These are phyloP conservation scores for Leishmania turanica DNA, from an alignment of 208 protist genomes.

Conservation along the genomic window DNA sequence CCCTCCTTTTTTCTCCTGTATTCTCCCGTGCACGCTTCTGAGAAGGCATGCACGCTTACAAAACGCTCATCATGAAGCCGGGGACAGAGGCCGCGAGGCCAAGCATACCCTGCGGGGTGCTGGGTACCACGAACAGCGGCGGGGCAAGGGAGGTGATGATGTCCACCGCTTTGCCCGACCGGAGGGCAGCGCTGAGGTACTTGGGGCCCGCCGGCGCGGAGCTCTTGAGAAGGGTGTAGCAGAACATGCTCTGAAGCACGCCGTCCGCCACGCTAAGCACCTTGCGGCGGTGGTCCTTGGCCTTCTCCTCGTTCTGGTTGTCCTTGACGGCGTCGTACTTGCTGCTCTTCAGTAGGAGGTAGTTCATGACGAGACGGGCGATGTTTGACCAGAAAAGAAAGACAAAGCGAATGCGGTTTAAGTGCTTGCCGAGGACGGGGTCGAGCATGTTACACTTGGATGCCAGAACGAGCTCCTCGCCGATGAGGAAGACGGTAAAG, in stretches of 20 bases:
- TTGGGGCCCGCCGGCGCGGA: conserved; percentile 50
- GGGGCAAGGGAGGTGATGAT: conserved; percentile 68
- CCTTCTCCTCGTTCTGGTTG: conserved; percentile 41
- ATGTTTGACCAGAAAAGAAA: conserved; percentile 90
- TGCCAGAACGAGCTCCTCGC: conserved; percentile 76
- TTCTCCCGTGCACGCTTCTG: neutral
- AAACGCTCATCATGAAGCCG: conserved; percentile 57
- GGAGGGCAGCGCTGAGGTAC: conserved; percentile 42
- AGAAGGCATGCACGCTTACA: conserved; percentile 23
- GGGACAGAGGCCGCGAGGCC: conserved; percentile 72
- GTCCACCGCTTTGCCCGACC: conserved; percentile 46
- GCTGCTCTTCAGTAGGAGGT: conserved; percentile 51
- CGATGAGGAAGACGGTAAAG: conserved; percentile 78
- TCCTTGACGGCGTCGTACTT: conserved; percentile 50
- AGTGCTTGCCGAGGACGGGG: conserved; percentile 34
- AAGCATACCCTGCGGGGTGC: conserved; percentile 69
- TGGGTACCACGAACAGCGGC: conserved; percentile 42
- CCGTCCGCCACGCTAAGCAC: conserved; percentile 61
- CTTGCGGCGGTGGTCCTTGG: conserved; percentile 61
- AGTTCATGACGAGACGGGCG: conserved; percentile 62
- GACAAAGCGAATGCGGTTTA: conserved; percentile 72
- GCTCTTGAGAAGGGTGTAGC: conserved; percentile 72
- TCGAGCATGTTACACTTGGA: conserved; percentile 55
- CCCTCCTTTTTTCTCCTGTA: neutral
- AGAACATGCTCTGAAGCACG: conserved; percentile 69